phyloP scores from a whole-genome alignment of 2,329 filamentous ascomycete genomes.

The Teratosphaeria viscida region DNA sequence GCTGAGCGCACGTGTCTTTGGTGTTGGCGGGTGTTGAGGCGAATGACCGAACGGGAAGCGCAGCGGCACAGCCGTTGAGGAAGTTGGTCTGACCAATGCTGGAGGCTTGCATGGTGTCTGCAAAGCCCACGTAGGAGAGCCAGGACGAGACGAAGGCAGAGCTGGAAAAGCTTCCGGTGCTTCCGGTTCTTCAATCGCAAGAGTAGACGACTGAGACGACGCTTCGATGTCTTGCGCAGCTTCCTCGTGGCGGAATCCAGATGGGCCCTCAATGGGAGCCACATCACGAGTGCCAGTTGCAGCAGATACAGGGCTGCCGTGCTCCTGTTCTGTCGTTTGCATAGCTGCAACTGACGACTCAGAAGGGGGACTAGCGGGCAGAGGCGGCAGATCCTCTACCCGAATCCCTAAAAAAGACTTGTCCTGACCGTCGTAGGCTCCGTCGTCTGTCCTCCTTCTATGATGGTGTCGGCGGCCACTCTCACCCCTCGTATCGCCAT shows the following conservation, averaged over 20 bases:
- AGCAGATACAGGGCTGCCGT: conserved; percentile 24
- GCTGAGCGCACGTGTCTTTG: conserved; percentile 21
- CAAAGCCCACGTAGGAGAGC: neutral
- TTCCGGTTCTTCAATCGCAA: neutral
- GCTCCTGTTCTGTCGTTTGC: conserved; percentile 17
- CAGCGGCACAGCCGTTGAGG: conserved; percentile 24
- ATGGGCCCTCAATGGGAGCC: neutral
- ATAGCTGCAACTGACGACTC: conserved; percentile 17
- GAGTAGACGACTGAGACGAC: neutral
- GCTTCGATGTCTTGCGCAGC: neutral
- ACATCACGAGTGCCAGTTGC: conserved; percentile 11
- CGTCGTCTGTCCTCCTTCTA: conserved; percentile 15
- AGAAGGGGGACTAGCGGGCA: conserved; percentile 24
- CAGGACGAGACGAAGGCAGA: conserved; percentile 3
- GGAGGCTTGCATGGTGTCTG: neutral
- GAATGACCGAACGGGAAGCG: conserved; percentile 20
- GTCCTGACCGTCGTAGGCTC: conserved; percentile 18
- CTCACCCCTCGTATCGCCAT: conserved; percentile 9
- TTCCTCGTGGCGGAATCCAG: neutral
- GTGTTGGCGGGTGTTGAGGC: conserved; percentile 18
- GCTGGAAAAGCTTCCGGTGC: conserved; percentile 1
- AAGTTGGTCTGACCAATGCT: neutral
- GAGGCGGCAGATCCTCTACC: conserved; percentile 49
- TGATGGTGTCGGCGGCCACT: conserved; percentile 13
- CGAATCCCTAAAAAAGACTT: conserved; percentile 55